Base-by-base conservation (phyloP, 2,329 filamentous ascomycete species). In the Xylaria sp. region DNA sequence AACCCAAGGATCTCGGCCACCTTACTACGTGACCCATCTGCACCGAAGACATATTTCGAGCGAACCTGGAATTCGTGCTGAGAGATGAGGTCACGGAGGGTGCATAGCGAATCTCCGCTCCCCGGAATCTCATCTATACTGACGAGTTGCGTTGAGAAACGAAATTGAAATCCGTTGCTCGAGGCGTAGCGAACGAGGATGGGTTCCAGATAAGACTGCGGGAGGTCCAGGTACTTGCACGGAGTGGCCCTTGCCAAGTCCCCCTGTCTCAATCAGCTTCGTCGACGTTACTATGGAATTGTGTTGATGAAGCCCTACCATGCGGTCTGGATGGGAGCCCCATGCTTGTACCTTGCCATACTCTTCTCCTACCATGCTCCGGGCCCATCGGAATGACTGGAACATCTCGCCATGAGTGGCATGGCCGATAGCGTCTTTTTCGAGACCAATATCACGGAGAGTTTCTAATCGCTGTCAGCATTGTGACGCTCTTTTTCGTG, bases 21-120 rank as follows among this genome's bases (percentile, higher is more conserved):
- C 57, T 77, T 77, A 66, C 81, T 83, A 10, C 77, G 76, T 0
- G 79, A 80, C 2, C 82, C 88, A 74, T 90, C 88, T 52, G 84
- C 86, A 3, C 88, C 88, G 68, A 90, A 88, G 8, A 90, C 78
- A 69, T 86, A 90, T 61, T 83, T 84, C 0, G 86, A 83, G 9
- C 80, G 79, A 45, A 74, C 25, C 9, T 68, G 32, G 48, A 66
- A 90, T 81, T 28, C 72, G 69, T 75, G 85, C 83, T 78, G 76
- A 0, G 81, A 78, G 3, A 83, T 36, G 9, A 76, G 76, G 64
- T 84, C 82, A 18, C 74, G 73, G 2, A 84, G 59, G 2, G 69
- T 70, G 61, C 69, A 72, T 1, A 71, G 55, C 12, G 72, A 70
- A 18, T 68, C 70, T 30, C 5, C 45, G 63, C 65, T 53, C 13